Conservation (phyloP, 441 rosid species). For the Aleurites moluccanus region DNA sequence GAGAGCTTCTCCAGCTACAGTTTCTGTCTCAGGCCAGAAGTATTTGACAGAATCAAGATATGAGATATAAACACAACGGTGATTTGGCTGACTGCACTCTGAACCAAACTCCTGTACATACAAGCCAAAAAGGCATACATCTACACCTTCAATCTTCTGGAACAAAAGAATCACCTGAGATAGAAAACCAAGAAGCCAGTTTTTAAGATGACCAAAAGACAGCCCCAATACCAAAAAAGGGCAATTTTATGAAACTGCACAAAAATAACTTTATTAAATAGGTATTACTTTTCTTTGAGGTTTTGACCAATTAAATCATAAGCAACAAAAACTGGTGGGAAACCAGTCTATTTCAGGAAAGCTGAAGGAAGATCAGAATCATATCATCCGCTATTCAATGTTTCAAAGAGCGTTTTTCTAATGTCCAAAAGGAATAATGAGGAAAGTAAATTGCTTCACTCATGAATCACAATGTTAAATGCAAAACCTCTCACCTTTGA, state of each 20-base stretch:
- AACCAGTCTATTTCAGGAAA: neutral
- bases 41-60: constrained; percentile 77
- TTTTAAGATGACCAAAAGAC: neutral
- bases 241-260: constrained; percentile 11
- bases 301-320: constrained; percentile 9
- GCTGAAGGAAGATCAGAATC: neutral
- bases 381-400: neutral
- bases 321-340: neutral
- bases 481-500: constrained; percentile 56
- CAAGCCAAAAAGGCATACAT: constrained; percentile 61
- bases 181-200: neutral
- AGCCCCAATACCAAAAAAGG: neutral
- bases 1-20: constrained; percentile 61
- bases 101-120: constrained; percentile 78
- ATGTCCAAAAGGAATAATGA: neutral
- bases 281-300: neutral
- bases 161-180: constrained; percentile 66
- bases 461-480: constrained; percentile 3
- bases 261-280: neutral
- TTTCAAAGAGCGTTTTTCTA: neutral
- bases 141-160: constrained; percentile 69
- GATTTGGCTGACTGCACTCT: constrained; percentile 66
- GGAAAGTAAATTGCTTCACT: constrained; percentile 4
- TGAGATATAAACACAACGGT: constrained; percentile 57
- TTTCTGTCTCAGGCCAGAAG: constrained; percentile 55